These are phyloP conservation scores for Cutaneotrichosporon sp. DNA, from an alignment of 1,284 basidiomycete genomes.

Conservation along the genomic window DNA sequence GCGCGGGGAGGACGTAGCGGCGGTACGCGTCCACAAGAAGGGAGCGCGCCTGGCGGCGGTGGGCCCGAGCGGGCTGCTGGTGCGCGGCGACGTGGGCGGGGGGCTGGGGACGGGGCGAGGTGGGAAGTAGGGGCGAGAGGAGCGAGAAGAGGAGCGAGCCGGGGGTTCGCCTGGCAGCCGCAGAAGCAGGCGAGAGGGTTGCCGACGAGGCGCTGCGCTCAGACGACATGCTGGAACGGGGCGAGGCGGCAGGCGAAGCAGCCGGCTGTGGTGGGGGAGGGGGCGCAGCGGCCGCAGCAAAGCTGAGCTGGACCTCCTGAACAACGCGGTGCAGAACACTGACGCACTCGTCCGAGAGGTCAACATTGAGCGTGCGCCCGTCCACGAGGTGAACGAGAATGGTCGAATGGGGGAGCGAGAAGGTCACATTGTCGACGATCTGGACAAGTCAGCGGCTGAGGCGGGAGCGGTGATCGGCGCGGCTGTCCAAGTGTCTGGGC, in stretches of 20 bases:
- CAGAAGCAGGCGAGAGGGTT: conserved; percentile 11
- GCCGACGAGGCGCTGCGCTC: conserved; percentile 26
- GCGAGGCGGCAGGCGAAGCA: conserved; percentile 30
- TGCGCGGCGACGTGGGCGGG: conserved; percentile 27
- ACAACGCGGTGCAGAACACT: conserved; percentile 43
- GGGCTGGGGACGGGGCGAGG: conserved; percentile 12
- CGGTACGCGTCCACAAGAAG: conserved; percentile 73
- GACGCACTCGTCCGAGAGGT: conserved; percentile 37
- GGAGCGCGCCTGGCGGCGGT: conserved; percentile 70
- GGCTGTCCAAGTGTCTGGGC: background rate
- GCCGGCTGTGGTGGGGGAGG: conserved; percentile 24
- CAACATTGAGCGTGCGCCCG: conserved; percentile 39
- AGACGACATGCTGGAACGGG: conserved; percentile 18
- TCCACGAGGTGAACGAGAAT: conserved; percentile 51
- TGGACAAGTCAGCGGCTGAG: conserved; percentile 12
- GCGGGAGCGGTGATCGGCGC: background rate
- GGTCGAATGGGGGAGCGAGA: conserved; percentile 39
- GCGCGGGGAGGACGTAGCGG: conserved; percentile 62
- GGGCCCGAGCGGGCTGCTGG: conserved; percentile 57
- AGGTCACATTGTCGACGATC: conserved; percentile 53
- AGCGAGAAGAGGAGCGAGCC: conserved; percentile 47
- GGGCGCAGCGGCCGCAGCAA: conserved; percentile 37
- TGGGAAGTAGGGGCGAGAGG: conserved; percentile 47
- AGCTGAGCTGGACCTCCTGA: conserved; percentile 51
- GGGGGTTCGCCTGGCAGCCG: conserved; percentile 36